Base-by-base conservation (phyloP, 1,284 basidiomycete species). In the Boletus holoroseus region DNA sequence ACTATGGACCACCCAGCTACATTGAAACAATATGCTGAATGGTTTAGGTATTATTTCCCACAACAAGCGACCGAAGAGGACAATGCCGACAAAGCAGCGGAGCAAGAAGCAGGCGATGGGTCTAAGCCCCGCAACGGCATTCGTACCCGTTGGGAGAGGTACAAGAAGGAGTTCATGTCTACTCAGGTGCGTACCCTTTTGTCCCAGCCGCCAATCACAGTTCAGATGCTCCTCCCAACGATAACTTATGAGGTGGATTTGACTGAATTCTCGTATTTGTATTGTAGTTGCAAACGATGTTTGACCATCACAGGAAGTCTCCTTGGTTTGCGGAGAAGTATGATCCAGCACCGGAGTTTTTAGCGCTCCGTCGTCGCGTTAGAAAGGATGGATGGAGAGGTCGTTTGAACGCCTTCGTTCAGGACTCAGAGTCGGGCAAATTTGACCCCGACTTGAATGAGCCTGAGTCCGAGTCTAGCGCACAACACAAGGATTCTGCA, bases 241-340 rank as follows among this genome's bases (percentile, higher is more conserved):
- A 49, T 47, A 43, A 34, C 38, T 56, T 47, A 49, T 58, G 51
- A 52, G 42, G 50, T 49, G 57, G 51, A 54, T 62, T 59, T 62
- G 64, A 67, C 68, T 72, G 66, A 65, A 60, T 49, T 56, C 36
- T 57, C 46, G 44, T 61, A 59, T 65, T 68, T 66, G 66, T 73
- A 70, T 74, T 76, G 69, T 77, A 91, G 89, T 79, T 94, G 61
- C 90, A 90, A 74, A 86, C 85, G 51, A 86, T 95, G 76, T 94
- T 91, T 77, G 85, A 94, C 40, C 88, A 91, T 67, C 92, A 94
- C 73, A 81, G 84, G 69, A 87, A 88, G 64, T 90, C 89, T 18
- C 85, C 88, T 8, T 97, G 94, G 94, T 96, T 95, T 74, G 81
- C 83, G 54, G 94, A 97, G 75, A 91, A 91, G 68, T 97, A 97